Evolutionary conservation across 2,329 filamentous ascomycete genomes (phyloP).

Genomic region (Biscogniauxia marginata): DNA sequence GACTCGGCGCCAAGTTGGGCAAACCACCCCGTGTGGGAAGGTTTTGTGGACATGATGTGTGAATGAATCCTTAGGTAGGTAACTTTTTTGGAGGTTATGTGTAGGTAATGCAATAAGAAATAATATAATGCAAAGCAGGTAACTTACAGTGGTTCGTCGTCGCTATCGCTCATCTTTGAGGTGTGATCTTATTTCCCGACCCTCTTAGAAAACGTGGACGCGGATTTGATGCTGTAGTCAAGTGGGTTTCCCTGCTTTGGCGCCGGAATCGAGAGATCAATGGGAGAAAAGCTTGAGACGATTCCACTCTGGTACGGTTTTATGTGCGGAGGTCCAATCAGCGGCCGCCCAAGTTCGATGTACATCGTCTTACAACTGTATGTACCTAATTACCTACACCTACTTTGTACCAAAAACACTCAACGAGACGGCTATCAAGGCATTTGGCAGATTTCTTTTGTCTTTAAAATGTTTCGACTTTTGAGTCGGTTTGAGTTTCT

Average conservation of each 20-base stretch:
- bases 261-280: neutral
- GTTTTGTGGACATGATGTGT: neutral
- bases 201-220: neutral
- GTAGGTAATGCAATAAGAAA: neutral
- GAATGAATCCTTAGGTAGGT: neutral
- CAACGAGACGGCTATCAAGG: too few species aligned
- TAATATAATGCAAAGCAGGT: too few species aligned
- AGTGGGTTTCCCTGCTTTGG: too few species aligned
- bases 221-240: neutral
- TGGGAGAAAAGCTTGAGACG: neutral
- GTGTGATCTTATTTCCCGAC: neutral
- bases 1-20: neutral
- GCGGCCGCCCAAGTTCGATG: neutral
- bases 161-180: slow-evolving; percentile 36
- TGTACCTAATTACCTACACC: neutral
- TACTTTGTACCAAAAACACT: too few species aligned
- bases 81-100: neutral
- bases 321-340: neutral
- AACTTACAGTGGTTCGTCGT: slow-evolving; percentile 51
- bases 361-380: slow-evolving; percentile 4
- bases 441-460: neutral
- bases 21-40: too few species aligned
- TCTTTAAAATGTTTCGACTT: neutral
- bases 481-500: slow-evolving; percentile 1
- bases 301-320: neutral